Evolutionary conservation across 108 stramenopile species (phyloP), one percentile per base, ranked within the genome.

Genomic region (Fragilariopsis cylindrus): DNA sequence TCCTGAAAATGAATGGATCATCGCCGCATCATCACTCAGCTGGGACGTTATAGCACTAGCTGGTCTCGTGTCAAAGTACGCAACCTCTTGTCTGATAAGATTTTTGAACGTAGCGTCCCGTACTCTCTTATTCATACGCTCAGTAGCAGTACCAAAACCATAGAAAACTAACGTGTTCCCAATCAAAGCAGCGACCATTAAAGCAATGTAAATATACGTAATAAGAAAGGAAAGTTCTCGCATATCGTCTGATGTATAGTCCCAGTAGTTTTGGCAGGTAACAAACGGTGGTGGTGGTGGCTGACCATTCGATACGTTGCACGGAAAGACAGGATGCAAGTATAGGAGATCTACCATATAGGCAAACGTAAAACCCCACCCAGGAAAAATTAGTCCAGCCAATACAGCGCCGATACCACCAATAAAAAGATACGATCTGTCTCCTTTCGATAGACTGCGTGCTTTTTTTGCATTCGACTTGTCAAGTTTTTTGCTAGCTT

Each of bases 81-180:
- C 65, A 13, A 84, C 74, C 68, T 90, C 89, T 54, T 84, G 84
- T 4, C 84, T 71, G 42, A 86, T 49, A 18, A 87, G 75, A 19
- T 62, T 70, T 5, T 41, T 50, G 72, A 90, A 90, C 7, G 81
- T 79, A 8, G 72, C 65, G 71, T 90, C 83, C 11, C 89, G 82
- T 40, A 90, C 79, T 15, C 89, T 81, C 72, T 86, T 86, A 73
- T 81, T 90, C 74, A 91, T 86, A 11, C 79, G 73, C 49, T 91
- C 90, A 3, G 73, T 50, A 16, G 86, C 90, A 21, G 75, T 85
- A 66, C 85, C 85, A 64, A 86, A 87, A 9, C 87, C 90, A 53
- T 75, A 85, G 56, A 73, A 84, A 48, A 86, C 54, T 4, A 86
- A 55, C 0, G 73, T 74, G 66, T 82, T 81, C 19, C 88, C 88